Conservation (phyloP, 148 eudicot species). For the Rhododendron simsii region DNA sequence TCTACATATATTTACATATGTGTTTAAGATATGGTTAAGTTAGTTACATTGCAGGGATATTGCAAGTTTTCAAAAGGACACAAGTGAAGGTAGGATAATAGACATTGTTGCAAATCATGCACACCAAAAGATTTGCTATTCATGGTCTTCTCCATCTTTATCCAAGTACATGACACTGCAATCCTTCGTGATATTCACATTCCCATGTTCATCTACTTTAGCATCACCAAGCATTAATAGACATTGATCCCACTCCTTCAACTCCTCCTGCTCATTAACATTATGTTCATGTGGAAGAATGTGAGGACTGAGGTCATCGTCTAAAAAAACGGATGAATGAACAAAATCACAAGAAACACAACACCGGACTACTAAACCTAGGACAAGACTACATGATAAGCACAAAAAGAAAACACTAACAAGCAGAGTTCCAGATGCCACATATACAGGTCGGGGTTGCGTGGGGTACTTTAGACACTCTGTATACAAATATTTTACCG, state of each 20-base stretch:
- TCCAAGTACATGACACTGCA: conserved; percentile 69
- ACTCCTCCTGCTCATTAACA: conserved; percentile 57
- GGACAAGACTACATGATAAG: neutral
- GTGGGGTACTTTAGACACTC: neutral
- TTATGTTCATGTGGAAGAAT: neutral
- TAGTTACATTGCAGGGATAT: no score
- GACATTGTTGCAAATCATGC: no score
- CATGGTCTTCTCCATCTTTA: conserved; percentile 92
- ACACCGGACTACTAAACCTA: neutral
- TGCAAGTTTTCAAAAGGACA: no score
- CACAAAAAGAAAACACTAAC: neutral
- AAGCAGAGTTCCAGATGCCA: neutral
- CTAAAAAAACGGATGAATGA: neutral
- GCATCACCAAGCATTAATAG: conserved; percentile 92
- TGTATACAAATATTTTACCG: neutral
- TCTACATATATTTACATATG: no score
- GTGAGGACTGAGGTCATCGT: neutral
- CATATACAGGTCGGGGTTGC: neutral
- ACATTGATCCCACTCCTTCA: conserved; percentile 98
- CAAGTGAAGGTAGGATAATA: no score
- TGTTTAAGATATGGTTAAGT: no score
- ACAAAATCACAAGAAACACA: neutral
- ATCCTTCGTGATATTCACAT: conserved; percentile 63
- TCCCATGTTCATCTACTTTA: conserved; percentile 82
- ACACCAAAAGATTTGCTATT: conserved; percentile 7